Base-by-base conservation (phyloP, 495 filamentous ascomycete genomes). In the Letharia lupina region DNA sequence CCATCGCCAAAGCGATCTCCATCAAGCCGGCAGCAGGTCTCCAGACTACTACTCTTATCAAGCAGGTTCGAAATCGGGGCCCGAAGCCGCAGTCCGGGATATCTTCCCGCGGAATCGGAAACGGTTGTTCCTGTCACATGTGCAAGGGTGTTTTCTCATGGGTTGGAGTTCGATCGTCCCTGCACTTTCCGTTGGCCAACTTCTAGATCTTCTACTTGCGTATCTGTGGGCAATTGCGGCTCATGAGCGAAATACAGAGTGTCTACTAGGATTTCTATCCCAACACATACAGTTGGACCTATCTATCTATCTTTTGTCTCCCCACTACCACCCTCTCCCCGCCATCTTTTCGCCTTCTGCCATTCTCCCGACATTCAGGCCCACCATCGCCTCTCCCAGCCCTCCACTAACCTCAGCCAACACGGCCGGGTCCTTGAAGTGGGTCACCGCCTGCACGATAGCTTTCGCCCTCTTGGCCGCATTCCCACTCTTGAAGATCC, bases 401-500 rank as follows among this genome's bases (percentile, higher is more conserved):
- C 91, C 91, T 73, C 85, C 83, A 78, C 87, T 90, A 13, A 95
- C 90, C 77, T 96, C 87, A 0, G 93, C 92, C 65, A 98, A 76
- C 9, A 95, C 83, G 80, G 89, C 86, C n/a, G 91, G 76, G 73
- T 98, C 91, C 68, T 85, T 89, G 77, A 79, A 96, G 75, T 97
- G 88, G 48, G 92, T 93, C 12, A 91, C 89, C 18, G 94, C 95
- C 79, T 95, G 89, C 62, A 98, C 94, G 71, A 98, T 97, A 44
- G 94, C 94, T 76, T 86, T 87, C 11, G 94, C 94, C 70, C 94
- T 82, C 83, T 91, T 87, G 58, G 85, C 82, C 33, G 94, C 89
- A 77, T 98, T 86, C 16, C 93, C 95, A 15, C 83, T 87, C 85
- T 98, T 98, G 82, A 98, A 98, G 76, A 98, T 98, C 48, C 94